Base-by-base conservation (phyloP, 2,329 filamentous ascomycete genomes). In the Alternaria hordeiaustralica region DNA sequence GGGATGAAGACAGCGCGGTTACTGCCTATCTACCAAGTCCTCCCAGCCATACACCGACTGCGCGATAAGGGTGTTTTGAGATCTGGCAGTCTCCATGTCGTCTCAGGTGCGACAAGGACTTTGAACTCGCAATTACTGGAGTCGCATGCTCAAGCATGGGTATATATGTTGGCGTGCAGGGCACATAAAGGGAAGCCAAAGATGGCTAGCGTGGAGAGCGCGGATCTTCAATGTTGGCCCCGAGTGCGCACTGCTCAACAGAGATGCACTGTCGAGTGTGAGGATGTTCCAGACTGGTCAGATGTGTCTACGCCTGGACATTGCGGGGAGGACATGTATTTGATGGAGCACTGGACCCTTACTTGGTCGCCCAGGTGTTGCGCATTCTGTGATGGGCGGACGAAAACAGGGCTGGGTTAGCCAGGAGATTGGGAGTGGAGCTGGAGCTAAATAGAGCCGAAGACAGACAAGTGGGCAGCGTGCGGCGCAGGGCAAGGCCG, bases 331-430 rank as follows among this genome's bases (percentile, higher is more conserved):
- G 12, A 51, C 25, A n/a, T 33, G 47, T 51, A 20, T 20, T 9
- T 20, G 28, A 28, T n/a, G 47, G 26, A 33, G 47, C n/a, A 51
- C 53, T 44, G 30, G 13, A 55, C 44, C 11, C 18, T 56, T 18
- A 20, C 36, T 41, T 41, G 36, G 36, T 41, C 36, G n/a, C 41
- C 25, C 13, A n/a, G 28, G 26, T 30, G 9, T 30, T 46, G 26
- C 18, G 54, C 54, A 18, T 12, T 46, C 25, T 46, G 11, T 47
- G 25, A 7, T 46, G 26, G 15, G 36, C 60, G 63, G 63, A 66
- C 55, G 60, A 65, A 64, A 58, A 58, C 47, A 59, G 41, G 47
- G 46, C 58, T 59, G 56, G 55, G 63, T 65, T 55, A 60, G 49
- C 41, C 49, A 60, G 60, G 63, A 63, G 30, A 65, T 63, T 63